Conservation (phyloP, 2,329 filamentous ascomycete species). For the Clonostachys rhizophaga region DNA sequence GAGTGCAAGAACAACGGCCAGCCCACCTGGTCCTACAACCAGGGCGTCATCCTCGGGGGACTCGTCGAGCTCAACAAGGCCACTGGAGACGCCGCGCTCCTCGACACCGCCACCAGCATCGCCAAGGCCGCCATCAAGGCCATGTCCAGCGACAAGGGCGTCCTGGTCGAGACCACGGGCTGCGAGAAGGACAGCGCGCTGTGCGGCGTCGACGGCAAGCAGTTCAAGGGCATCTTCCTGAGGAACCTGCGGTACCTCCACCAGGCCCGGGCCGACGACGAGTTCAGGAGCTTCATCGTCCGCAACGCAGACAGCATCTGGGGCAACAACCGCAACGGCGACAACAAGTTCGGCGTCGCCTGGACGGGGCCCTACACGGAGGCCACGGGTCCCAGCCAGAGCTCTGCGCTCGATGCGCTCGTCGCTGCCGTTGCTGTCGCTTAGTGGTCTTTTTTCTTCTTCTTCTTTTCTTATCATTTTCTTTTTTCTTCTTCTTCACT, state of each 20-base stretch:
- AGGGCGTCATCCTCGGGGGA: conserved; percentile 51
- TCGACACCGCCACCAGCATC: conserved; percentile 37
- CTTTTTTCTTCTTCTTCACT: not conserved
- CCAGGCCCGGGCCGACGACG: conserved; percentile 37
- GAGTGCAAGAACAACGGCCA: conserved; percentile 46
- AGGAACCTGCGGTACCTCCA: conserved; percentile 60
- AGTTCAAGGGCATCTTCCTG: conserved; percentile 71
- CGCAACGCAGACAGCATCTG: conserved; percentile 64
- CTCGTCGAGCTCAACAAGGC: conserved; percentile 45
- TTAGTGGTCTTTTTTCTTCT: conserved; percentile 6
- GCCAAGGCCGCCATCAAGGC: conserved; percentile 45
- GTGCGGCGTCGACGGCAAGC: conserved; percentile 45
- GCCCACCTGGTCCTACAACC: conserved; percentile 51
- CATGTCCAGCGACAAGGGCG: conserved; percentile 35
- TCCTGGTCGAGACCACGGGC: conserved; percentile 33
- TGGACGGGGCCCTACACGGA: conserved; percentile 58
- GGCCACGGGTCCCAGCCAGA: conserved; percentile 55
- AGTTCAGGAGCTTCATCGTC: conserved; percentile 49
- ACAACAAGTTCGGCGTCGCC: conserved; percentile 51
- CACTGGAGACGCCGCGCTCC: conserved; percentile 31
- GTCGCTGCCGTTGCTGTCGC: conserved; percentile 51
- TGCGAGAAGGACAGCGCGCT: conserved; percentile 24
- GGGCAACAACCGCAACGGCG: conserved; percentile 46
- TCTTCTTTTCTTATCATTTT: not conserved
- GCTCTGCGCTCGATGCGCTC: conserved; percentile 61